phyloP scores from a whole-genome alignment of 2,329 filamentous ascomycete genomes.

The Bretziella fagacearum region DNA sequence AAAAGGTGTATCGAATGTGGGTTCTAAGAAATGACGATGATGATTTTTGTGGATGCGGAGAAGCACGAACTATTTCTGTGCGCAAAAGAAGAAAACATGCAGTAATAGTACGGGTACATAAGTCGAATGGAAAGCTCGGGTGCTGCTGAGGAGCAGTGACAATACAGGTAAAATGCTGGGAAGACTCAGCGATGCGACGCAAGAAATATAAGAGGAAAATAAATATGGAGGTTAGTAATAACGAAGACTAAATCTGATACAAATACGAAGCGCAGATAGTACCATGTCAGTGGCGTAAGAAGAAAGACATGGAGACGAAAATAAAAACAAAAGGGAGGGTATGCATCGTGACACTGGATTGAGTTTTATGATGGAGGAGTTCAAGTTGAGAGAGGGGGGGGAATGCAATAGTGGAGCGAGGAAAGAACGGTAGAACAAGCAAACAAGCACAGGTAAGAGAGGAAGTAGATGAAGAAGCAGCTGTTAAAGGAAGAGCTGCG shows the following conservation, averaged over 20 bases:
- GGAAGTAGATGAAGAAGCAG: background rate
- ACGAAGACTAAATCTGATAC: no score
- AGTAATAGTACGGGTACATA: background rate
- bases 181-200: constrained; percentile 4
- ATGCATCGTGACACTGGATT: background rate
- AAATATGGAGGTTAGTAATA: no score
- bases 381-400: background rate
- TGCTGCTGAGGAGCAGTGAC: constrained; percentile 1
- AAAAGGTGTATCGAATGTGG: background rate
- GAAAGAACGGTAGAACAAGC: background rate
- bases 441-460: background rate
- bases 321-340: background rate
- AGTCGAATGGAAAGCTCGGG: background rate
- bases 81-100: background rate
- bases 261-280: no score
- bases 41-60: background rate
- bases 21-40: background rate
- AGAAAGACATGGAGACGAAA: no score
- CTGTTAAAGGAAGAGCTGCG: no score
- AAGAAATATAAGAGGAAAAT: no score
- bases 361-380: background rate
- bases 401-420: background rate
- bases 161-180: background rate
- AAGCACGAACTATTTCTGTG: constrained; percentile 1
- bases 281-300: no score